Evolutionary conservation across 345 rosid species (phyloP).

Genomic region (Ricinus communis): DNA sequence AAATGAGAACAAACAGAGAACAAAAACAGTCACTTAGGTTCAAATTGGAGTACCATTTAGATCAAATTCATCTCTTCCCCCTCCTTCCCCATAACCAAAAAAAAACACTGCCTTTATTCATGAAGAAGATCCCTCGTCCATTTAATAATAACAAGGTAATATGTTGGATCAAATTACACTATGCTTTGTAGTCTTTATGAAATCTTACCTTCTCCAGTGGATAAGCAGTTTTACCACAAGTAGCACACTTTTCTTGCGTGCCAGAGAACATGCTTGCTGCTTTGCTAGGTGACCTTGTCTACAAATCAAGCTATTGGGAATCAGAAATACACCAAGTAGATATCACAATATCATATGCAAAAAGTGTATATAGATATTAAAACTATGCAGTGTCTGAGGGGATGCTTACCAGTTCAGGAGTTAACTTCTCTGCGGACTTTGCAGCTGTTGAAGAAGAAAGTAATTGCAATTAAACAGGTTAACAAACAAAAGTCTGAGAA

Average conservation of each 20-base stretch:
- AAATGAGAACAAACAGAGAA: not conserved
- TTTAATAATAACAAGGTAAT: not conserved
- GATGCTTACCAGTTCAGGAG: constrained; percentile 76
- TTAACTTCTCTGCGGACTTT: constrained; percentile 80
- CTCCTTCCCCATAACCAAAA: too few species aligned
- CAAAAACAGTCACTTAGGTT: not conserved
- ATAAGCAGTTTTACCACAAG: constrained; percentile 95
- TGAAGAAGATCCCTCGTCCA: not conserved
- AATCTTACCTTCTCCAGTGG: constrained; percentile 88
- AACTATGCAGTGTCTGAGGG: constrained; percentile 17
- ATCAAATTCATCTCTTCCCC: too few species aligned
- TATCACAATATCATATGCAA: not conserved
- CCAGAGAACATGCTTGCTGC: constrained; percentile 97
- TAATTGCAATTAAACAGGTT: constrained; percentile 22
- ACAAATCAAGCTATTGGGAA: constrained; percentile 32
- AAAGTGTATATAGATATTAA: constrained; percentile 10
- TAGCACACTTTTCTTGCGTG: constrained; percentile 93
- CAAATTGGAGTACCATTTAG: not conserved
- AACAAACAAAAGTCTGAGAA: constrained; percentile 11
- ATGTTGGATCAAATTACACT: not conserved
- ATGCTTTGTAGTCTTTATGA: constrained; percentile 4
- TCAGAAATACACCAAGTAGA: constrained; percentile 16
- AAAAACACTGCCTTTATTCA: not conserved
- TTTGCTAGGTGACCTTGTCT: constrained; percentile 94
- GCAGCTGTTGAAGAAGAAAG: constrained; percentile 64